These are phyloP conservation scores for Globisporangium yorkense DNA, from an alignment of 352 stramenopile genomes.

Conservation along the genomic window DNA sequence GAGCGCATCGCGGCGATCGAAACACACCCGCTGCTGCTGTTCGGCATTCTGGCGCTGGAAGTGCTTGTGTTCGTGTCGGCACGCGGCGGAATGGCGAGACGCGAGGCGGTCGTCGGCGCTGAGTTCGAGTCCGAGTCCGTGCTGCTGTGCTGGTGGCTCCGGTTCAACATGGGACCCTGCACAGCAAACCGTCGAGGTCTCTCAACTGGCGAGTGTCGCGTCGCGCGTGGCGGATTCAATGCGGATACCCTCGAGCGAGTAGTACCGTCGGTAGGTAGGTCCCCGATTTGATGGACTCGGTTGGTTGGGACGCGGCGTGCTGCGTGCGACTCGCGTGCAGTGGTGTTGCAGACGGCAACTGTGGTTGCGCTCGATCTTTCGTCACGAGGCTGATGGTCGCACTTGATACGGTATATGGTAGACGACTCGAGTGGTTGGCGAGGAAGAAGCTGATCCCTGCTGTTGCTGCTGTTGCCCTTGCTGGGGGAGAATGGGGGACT, in stretches of 20 bases:
- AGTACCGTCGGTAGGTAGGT: background rate
- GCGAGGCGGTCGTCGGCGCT: background rate
- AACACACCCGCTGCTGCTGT: background rate
- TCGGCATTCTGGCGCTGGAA: background rate
- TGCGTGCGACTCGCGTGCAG: too few species aligned
- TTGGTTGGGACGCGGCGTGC: too few species aligned
- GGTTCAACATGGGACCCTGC: background rate
- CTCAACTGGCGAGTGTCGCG: background rate
- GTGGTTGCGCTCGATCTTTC: too few species aligned
- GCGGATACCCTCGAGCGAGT: too few species aligned
- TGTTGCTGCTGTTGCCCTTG: background rate
- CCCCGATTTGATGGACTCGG: background rate
- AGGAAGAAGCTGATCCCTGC: background rate
- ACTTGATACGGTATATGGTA: too few species aligned
- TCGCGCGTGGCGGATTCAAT: background rate
- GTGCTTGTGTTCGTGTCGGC: background rate
- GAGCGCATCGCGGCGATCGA: too few species aligned
- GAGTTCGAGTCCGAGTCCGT: background rate
- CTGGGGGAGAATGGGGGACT: too few species aligned
- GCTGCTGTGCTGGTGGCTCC: background rate
- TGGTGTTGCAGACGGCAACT: too few species aligned
- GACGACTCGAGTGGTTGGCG: too few species aligned
- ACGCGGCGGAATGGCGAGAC: background rate
- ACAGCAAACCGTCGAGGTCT: background rate
- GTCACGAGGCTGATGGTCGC: too few species aligned